Base-by-base conservation (phyloP, 2,329 filamentous ascomycete species). In the Berkeleyomyces rouxiae region DNA sequence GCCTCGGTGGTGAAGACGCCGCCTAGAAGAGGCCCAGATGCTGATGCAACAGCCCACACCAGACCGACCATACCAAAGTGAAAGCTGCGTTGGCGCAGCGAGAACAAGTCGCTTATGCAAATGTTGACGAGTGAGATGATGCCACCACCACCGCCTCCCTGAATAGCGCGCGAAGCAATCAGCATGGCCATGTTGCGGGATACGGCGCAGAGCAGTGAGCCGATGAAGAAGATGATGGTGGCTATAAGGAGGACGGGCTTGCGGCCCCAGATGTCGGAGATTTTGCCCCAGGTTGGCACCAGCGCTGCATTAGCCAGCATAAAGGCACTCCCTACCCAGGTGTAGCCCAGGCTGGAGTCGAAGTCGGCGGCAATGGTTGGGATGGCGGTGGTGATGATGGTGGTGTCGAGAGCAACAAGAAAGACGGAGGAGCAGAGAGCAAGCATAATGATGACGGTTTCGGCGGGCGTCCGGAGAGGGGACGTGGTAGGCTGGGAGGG, bases 261-360 rank as follows among this genome's bases (percentile, higher is more conserved):
- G 57, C 81, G 78, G 33, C 81, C 80, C 71, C 79, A 83, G 62
- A 83, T 79, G 66, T 83, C 81, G 49, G 78, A 78, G 57, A 82
- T 69, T 67, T 81, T 81, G 63, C 84, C 85, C 87, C 86, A 91
- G 59, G 85, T 82, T 0, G 86, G 85, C 0, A 82, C 81, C 0
- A 81, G 79, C 71, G 77, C 81, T 1, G 86, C 83, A 69, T 83
- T 85, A 62, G 83, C 85, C 9, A 91, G 80, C 5, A 90, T 76
- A 69, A 87, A 92, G 2, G 86, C 82, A 44, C 81, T 83, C 11
- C 87, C 87, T 65, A 92, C 84, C 88, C 87, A 91, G 60, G 84
- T 81, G 72, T 90, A 91, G 33, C 86, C 87, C 13, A 80, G 75
- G 2, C 82, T 82, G 4, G 86, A 87, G 53, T 82, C 69, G 65